These are phyloP conservation scores for Plasmodium reichenowi DNA, from an alignment of 169 alveolate species.

Conservation along the genomic window DNA sequence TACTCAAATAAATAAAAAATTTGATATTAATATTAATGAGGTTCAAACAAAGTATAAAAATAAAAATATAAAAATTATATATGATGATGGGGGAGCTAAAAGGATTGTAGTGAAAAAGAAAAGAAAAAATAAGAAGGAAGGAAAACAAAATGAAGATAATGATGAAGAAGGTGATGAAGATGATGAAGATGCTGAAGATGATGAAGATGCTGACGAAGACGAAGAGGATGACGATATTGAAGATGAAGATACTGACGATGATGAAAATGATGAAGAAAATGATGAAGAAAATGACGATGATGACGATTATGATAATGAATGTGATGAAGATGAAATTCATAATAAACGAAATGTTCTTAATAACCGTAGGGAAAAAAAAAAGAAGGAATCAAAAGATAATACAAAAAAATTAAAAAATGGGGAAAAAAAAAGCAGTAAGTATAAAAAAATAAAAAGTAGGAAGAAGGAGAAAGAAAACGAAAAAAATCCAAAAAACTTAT, in stretches of 20 bases:
- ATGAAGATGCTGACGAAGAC: not conserved
- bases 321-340: not conserved
- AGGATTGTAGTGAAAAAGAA: constrained; percentile 11
- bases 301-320: not conserved
- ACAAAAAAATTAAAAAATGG: not conserved
- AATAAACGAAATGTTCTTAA: too few relatives aligned
- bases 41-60: constrained; percentile 51
- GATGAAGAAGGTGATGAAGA: constrained; percentile 1
- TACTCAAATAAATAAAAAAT: constrained; percentile 18
- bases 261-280: not conserved
- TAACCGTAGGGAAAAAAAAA: too few relatives aligned
- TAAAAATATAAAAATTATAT: constrained; percentile 69
- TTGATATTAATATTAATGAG: constrained; percentile 64
- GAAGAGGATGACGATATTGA: not conserved
- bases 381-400: not conserved
- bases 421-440: not conserved
- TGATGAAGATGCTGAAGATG: constrained; percentile 7
- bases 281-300: not conserved
- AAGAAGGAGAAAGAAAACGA: constrained; percentile 5
- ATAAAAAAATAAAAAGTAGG: constrained; percentile 9
- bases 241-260: not conserved
- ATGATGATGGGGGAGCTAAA: constrained; percentile 52
- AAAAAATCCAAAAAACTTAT: too few relatives aligned
- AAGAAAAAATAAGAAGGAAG: not conserved
- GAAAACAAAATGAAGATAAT: not conserved